Percentiles rank a stretch among this genome's conserved stretches.
Conservation (phyloP, 805 yeast genomes). For the Sugiyamaella qingdaonensis region DNA sequence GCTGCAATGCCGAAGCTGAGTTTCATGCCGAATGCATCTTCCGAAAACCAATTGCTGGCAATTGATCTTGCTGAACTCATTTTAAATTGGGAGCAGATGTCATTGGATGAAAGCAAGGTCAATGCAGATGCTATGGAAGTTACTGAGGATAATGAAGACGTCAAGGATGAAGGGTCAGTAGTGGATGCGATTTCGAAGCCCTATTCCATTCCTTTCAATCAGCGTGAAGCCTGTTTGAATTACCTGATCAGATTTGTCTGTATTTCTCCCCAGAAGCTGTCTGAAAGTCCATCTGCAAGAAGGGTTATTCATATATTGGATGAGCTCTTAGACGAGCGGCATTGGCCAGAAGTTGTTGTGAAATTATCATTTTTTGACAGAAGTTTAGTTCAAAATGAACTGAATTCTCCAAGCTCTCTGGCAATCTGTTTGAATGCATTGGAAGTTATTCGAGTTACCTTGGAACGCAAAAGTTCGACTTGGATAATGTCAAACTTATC, state of each 20-base stretch:
- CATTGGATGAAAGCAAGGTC: constrained; percentile 20
- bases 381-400: constrained; percentile 73
- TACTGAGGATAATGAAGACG: constrained; percentile 21
- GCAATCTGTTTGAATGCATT: constrained; percentile 86
- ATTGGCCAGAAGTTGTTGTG: constrained; percentile 88
- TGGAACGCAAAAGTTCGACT: constrained; percentile 67
- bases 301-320: constrained; percentile 76
- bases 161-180: background rate
- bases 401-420: constrained; percentile 52
- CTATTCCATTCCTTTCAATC: constrained; percentile 66
- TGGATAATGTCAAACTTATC: constrained; percentile 77
- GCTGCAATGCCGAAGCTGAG: constrained; percentile 90
- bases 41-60: constrained; percentile 80
- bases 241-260: constrained; percentile 85
- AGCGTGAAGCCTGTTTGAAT: constrained; percentile 85
- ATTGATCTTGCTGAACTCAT: constrained; percentile 86
- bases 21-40: constrained; percentile 66
- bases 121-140: constrained; percentile 24
- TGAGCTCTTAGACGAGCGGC: constrained; percentile 61
- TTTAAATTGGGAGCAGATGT: constrained; percentile 72
- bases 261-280: constrained; percentile 75
- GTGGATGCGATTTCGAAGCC: constrained; percentile 40
- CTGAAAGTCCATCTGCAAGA: constrained; percentile 77
- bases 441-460: constrained; percentile 78
- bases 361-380: constrained; percentile 85